Percentiles rank a stretch among this genome's conserved stretches.
phyloP scores from a whole-genome alignment of 2,329 filamentous ascomycete genomes.

The Rasamsonia emersonii region DNA sequence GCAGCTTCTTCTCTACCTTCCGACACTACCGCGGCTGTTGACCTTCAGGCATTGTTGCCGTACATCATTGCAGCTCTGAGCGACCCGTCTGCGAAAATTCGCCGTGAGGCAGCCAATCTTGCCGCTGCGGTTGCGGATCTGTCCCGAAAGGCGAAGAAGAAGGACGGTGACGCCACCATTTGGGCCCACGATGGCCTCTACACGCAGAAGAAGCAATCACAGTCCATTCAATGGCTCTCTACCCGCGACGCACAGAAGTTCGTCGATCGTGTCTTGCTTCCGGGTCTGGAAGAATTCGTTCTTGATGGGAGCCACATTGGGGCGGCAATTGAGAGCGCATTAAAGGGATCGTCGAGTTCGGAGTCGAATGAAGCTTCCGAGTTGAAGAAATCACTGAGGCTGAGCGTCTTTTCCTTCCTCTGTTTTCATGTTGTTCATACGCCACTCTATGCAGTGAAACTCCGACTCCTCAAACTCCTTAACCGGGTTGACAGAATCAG shows the following conservation, averaged over 20 bases:
- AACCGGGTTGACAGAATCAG: constrained; percentile 65
- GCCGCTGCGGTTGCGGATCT: constrained; percentile 48
- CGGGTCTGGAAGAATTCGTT: constrained; percentile 74
- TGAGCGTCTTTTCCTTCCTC: constrained; percentile 62
- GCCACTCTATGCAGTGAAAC: constrained; percentile 61
- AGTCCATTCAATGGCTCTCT: constrained; percentile 47
- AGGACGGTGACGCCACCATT: constrained; percentile 23
- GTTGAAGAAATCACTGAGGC: constrained; percentile 54
- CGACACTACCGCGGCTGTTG: constrained; percentile 41
- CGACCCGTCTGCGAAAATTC: constrained; percentile 67
- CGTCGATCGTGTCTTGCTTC: constrained; percentile 59
- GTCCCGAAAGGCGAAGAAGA: constrained; percentile 41
- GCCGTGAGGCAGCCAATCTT: constrained; percentile 64
- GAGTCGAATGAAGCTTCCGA: constrained; percentile 35
- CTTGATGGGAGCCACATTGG: constrained; percentile 66
- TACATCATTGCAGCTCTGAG: constrained; percentile 67
- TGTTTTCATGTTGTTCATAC: constrained; percentile 63
- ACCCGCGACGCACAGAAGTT: constrained; percentile 52
- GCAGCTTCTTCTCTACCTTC: constrained; percentile 49
- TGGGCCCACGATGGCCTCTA: constrained; percentile 64
- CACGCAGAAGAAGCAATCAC: constrained; percentile 42
- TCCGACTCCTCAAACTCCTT: constrained; percentile 61
- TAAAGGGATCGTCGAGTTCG: constrained; percentile 44
- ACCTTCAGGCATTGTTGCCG: constrained; percentile 75
- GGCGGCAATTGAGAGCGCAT: constrained; percentile 50